Evolutionary conservation across 495 filamentous ascomycete species (phyloP).

Genomic region (Talaromyces nanjingensis): DNA sequence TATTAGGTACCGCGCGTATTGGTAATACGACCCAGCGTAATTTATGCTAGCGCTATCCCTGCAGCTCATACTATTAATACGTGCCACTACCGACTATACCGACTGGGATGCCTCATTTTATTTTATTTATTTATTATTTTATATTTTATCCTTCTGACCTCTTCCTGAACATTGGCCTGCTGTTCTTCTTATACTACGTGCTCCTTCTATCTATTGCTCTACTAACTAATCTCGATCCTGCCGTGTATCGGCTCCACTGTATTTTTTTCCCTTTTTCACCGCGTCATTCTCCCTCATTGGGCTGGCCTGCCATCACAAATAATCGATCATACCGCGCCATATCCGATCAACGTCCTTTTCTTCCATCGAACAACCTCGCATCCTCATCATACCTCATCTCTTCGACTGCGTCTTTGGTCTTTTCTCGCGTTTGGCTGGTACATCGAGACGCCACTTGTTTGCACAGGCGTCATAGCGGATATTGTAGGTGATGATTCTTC

Average conservation of each 20-base stretch:
- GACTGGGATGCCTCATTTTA: slow-evolving; percentile 2
- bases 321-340: neutral
- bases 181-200: too few relatives aligned
- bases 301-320: slow-evolving; percentile 5
- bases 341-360: neutral
- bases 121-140: neutral
- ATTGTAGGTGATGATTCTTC: slow-evolving; percentile 2
- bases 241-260: slow-evolving; percentile 1
- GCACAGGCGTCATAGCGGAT: neutral
- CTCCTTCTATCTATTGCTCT: too few relatives aligned
- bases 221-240: neutral
- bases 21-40: neutral
- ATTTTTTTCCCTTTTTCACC: slow-evolving; percentile 3
- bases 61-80: slow-evolving; percentile 2
- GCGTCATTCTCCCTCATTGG: slow-evolving; percentile 5
- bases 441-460: neutral
- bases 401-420: neutral
- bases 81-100: slow-evolving; percentile 1
- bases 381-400: neutral
- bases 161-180: too few relatives aligned
- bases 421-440: neutral
- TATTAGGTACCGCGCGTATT: neutral
- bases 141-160: neutral
- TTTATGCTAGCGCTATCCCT: neutral
- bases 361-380: neutral